Conservation (phyloP, 2,329 filamentous ascomycete genomes). For the Bipolaris gigantea region DNA sequence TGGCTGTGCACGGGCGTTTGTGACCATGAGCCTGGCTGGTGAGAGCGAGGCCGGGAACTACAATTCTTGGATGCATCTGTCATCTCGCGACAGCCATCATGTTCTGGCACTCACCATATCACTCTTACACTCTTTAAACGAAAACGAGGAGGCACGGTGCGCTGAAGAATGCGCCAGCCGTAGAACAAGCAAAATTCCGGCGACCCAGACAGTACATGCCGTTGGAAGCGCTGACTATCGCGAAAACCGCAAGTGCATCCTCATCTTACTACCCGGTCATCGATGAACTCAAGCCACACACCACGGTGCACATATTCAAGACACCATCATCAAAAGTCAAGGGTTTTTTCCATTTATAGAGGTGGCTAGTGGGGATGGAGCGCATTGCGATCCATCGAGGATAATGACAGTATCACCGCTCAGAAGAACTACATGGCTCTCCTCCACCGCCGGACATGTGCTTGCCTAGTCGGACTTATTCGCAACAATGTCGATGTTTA, state of each 20-base stretch:
- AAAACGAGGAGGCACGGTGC: not conserved
- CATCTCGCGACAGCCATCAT: not conserved
- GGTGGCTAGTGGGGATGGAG: conserved; percentile 7
- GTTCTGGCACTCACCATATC: not conserved
- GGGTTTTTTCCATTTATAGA: conserved; percentile 6
- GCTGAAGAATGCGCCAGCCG: not conserved
- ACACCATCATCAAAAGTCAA: not conserved
- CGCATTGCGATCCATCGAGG: conserved; percentile 1
- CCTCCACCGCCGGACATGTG: conserved; percentile 8
- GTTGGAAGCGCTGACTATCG: no score
- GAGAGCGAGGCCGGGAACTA: not conserved
- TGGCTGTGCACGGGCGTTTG: not conserved
- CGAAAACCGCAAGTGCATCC: not conserved
- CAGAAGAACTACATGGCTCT: conserved; percentile 7
- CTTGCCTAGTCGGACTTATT: conserved; percentile 20
- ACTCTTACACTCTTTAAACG: not conserved
- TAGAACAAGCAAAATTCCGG: not conserved
- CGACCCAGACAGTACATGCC: not conserved
- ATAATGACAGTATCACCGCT: conserved; percentile 4
- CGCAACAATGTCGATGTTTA: conserved; percentile 17
- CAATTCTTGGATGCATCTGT: not conserved
- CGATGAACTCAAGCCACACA: not conserved
- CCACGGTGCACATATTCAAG: not conserved
- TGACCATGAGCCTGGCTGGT: not conserved
- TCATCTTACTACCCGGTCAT: not conserved